phyloP scores from a whole-genome alignment of 176 grass and related monocot species.

The Otatea glauca region DNA sequence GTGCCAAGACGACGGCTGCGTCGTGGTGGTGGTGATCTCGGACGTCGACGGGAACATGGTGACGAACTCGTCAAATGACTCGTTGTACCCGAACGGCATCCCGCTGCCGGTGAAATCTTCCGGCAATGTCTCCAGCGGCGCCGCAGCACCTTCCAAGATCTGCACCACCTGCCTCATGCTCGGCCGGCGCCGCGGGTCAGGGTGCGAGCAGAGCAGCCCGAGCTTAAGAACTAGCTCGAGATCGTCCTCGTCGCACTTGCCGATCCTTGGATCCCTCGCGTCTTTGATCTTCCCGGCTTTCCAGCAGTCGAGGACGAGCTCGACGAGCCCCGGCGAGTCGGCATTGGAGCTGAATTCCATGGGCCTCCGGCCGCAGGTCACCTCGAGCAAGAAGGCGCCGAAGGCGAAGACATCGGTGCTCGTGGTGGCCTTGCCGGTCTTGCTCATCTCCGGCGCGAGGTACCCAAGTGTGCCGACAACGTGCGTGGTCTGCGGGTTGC shows the following conservation, averaged over 20 bases:
- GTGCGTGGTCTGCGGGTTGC: conserved; percentile 55
- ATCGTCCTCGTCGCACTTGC: conserved; percentile 52
- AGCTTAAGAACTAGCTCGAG: conserved; percentile 70
- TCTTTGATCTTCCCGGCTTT: conserved; percentile 49
- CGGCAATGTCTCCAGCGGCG: conserved; percentile 42
- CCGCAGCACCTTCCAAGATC: conserved; percentile 48
- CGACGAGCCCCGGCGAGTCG: conserved; percentile 55
- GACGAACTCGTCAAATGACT: conserved; percentile 62
- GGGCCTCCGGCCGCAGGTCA: conserved; percentile 61
- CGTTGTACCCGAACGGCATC: conserved; percentile 29
- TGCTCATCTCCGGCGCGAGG: conserved; percentile 79
- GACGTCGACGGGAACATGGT: conserved; percentile 39
- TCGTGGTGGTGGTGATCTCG: conserved; percentile 25
- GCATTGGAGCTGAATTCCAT: conserved; percentile 23
- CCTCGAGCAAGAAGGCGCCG: conserved; percentile 68
- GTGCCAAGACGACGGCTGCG: conserved; percentile 17
- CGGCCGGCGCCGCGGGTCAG: conserved; percentile 52
- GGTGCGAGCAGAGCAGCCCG: conserved; percentile 76
- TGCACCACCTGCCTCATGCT: conserved; percentile 76
- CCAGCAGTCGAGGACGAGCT: conserved; percentile 71
- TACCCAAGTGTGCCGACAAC: conserved; percentile 70
- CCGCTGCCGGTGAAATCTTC: conserved; percentile 13
- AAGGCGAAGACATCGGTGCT: conserved; percentile 75
- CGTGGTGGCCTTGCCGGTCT: conserved; percentile 75
- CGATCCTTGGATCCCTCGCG: conserved; percentile 54